These are phyloP conservation scores for Cenchrus americanus DNA, from an alignment of 176 grass and related monocot species.

Conservation along the genomic window DNA sequence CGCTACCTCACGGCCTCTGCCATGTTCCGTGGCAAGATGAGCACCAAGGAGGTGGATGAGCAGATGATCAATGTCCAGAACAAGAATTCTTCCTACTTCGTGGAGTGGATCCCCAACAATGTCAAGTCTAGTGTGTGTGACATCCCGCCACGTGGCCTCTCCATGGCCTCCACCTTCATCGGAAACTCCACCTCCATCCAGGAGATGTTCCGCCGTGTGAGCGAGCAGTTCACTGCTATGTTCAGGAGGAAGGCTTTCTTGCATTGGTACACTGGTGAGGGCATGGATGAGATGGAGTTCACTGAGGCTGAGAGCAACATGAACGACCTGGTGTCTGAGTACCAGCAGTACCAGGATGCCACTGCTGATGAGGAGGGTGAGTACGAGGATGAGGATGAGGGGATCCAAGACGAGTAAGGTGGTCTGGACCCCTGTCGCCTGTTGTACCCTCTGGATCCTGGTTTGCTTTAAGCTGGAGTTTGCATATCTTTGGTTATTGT, in stretches of 20 bases:
- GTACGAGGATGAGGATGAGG: slow-evolving; percentile 77
- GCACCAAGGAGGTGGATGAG: slow-evolving; percentile 84
- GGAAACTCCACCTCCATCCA: slow-evolving; percentile 93
- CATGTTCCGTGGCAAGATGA: slow-evolving; percentile 95
- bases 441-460: slow-evolving; percentile 1
- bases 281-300: slow-evolving; percentile 98
- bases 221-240: slow-evolving; percentile 94
- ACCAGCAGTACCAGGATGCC: slow-evolving; percentile 94
- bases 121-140: slow-evolving; percentile 90
- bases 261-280: slow-evolving; percentile 93
- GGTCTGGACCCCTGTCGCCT: not conserved
- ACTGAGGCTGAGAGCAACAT: slow-evolving; percentile 90
- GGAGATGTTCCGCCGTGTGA: slow-evolving; percentile 93
- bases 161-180: slow-evolving; percentile 88
- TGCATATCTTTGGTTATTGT: slow-evolving; percentile 30
- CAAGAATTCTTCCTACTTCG: slow-evolving; percentile 92
- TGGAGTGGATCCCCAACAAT: slow-evolving; percentile 91
- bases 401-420: slow-evolving; percentile 50
- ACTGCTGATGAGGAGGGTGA: slow-evolving; percentile 76
- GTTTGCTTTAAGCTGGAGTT: slow-evolving; percentile 14
- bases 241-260: slow-evolving; percentile 96
- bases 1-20: slow-evolving; percentile 83
- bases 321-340: slow-evolving; percentile 87
- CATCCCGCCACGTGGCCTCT: slow-evolving; percentile 71
- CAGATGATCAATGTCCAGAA: slow-evolving; percentile 97